Conservation (phyloP, 345 rosid genomes). For the Rhizophora apiculata region DNA sequence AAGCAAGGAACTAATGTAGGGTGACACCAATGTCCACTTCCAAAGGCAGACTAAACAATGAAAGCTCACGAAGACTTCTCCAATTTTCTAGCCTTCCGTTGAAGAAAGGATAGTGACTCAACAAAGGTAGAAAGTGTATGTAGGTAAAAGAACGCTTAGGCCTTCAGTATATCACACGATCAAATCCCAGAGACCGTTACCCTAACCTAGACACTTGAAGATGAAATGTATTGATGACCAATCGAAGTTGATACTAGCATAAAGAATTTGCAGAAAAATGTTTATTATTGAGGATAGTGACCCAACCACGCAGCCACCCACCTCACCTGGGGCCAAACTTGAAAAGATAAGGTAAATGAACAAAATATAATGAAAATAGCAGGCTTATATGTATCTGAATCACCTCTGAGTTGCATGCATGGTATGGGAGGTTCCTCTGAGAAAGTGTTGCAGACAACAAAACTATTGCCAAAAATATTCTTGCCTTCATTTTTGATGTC, state of each 20-base stretch:
- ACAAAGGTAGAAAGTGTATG: no score
- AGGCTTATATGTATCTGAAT: conserved; percentile 2
- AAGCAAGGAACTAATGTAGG: neutral
- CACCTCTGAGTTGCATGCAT: conserved; percentile 49
- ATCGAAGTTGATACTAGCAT: no score
- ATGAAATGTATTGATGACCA: no score
- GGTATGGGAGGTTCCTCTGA: conserved; percentile 74
- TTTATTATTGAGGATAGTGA: no score
- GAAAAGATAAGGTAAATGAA: neutral
- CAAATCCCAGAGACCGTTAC: neutral
- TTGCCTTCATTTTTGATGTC: conserved; percentile 49
- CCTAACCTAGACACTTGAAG: neutral
- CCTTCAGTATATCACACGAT: no score
- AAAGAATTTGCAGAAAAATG: no score
- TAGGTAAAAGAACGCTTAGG: no score
- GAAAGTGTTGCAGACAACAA: conserved; percentile 59
- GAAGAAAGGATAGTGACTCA: no score
- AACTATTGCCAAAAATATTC: conserved; percentile 53
- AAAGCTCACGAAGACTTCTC: no score
- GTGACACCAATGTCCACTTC: neutral
- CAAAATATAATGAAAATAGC: neutral
- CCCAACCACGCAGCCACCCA: no score
- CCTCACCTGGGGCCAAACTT: no score
- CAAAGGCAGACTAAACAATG: neutral
- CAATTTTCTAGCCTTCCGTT: no score